Evolutionary conservation across 176 grass and related monocot genomes (phyloP).

Genomic region (Musa acuminata): DNA sequence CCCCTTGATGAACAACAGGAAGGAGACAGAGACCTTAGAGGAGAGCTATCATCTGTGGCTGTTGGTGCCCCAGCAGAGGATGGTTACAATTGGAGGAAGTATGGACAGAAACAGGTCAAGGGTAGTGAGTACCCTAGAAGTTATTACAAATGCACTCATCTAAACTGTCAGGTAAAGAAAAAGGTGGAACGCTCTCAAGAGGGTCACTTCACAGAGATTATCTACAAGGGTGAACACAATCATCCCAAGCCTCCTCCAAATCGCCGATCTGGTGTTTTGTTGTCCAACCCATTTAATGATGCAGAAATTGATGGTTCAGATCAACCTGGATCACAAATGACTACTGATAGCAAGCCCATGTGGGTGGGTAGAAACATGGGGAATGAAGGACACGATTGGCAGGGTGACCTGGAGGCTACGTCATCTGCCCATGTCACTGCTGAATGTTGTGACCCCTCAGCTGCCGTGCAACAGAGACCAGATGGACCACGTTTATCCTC

Average conservation of each 20-base stretch:
- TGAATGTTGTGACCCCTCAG: background rate
- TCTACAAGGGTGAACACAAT: slow-evolving; percentile 13
- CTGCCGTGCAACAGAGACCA: background rate
- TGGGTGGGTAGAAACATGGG: background rate
- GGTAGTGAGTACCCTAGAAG: slow-evolving; percentile 13
- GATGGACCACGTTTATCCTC: background rate
- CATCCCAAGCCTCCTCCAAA: slow-evolving; percentile 15
- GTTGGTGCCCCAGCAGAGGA: background rate
- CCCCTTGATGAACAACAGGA: slow-evolving; percentile 22
- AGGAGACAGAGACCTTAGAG: slow-evolving; percentile 2
- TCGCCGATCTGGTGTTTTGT: slow-evolving; percentile 1
- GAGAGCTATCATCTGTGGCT: slow-evolving; percentile 2
- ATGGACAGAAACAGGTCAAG: slow-evolving; percentile 17
- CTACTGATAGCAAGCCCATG: slow-evolving; percentile 5
- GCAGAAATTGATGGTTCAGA: slow-evolving; percentile 10
- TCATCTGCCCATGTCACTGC: background rate
- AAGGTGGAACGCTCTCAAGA: slow-evolving; percentile 15
- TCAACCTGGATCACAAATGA: background rate
- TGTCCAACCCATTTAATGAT: slow-evolving; percentile 3
- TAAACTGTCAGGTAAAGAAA: slow-evolving; percentile 14
- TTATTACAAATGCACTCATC: slow-evolving; percentile 20
- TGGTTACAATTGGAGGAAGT: slow-evolving; percentile 19
- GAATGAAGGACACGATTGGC: slow-evolving; percentile 7
- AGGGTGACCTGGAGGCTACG: background rate
- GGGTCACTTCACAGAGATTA: slow-evolving; percentile 12